Evolutionary conservation across 306 rosid genomes (phyloP), one percentile per base, ranked within the genome.

Genomic region (Prosopis cineraria): DNA sequence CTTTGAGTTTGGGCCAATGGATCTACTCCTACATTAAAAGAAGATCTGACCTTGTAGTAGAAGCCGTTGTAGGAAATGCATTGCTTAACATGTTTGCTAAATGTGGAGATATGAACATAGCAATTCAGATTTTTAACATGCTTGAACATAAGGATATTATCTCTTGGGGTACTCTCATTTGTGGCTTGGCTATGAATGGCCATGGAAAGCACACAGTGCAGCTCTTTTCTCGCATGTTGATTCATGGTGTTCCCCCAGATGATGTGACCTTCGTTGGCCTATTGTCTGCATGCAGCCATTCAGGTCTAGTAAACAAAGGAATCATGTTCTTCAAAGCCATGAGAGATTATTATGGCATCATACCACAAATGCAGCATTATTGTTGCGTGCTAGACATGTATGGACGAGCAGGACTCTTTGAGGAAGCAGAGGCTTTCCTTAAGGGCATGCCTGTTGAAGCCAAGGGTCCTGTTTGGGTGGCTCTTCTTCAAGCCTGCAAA

Each of bases 141-240:
- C 65, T 88, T 41, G 6, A 59, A 31, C 67, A 40, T 39, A 91
- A 87, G 87, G 95, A 91, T 75, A 79, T 88, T 63, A 87, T 93
- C 22, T 87, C 92, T 37, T 93, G 97, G 95, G 87, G 94, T 64
- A 84, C 93, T 62, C 55, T 90, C 40, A 88, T 91, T 36, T 76
- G 87, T 41, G 97, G 98, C 72, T 50, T 91, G 80, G 95, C 95
- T 63, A 88, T 93, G 97, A 91, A 85, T 71, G 95, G 93, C 55
- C 72, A 80, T 10, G 92, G 92, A 25, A 88, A 66, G 62, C 87
- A 79, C 0, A 77, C 82, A 2, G 43, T 91, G 60, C 83, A 84
- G 82, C 81, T 91, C 76, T 90, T 91, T 78, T 85, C 93, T 0
- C 87, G 55, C 31, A 93, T 93, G 95, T 69, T 93, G 71, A 83